Percentiles rank a stretch among this genome's conserved stretches.
Conservation (phyloP, 176 grass and related monocot species). For the Pontederia paniculata region DNA sequence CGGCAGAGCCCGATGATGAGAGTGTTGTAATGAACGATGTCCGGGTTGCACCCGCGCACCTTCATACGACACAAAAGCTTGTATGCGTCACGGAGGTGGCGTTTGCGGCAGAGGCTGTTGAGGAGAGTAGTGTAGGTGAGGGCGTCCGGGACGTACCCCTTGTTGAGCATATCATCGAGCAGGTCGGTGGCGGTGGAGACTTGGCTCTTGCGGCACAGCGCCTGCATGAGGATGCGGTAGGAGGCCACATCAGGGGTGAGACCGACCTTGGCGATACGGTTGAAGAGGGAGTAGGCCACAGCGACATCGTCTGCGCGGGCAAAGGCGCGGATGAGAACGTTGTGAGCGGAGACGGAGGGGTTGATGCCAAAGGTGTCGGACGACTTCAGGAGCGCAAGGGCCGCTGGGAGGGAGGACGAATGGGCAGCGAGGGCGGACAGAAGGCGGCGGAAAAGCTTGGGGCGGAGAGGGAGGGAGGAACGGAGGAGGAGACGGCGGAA, state of each 20-base stretch:
- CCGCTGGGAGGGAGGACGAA: conserved; percentile 32
- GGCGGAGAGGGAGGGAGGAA: conserved; percentile 31
- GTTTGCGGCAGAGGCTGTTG: conserved; percentile 67
- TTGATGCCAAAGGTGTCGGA: conserved; percentile 24
- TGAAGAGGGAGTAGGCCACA: conserved; percentile 49
- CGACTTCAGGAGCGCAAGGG: conserved; percentile 33
- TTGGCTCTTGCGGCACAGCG: conserved; percentile 47
- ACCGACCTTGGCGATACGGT: conserved; percentile 33
- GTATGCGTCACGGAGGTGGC: conserved; percentile 58
- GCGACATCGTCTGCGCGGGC: conserved; percentile 41
- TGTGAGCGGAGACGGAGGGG: conserved; percentile 48
- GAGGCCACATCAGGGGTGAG: conserved; percentile 43
- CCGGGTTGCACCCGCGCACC: conserved; percentile 47
- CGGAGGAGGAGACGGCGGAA: conserved; percentile 27
- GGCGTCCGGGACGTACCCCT: conserved; percentile 45
- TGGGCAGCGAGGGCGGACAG: conserved; percentile 38
- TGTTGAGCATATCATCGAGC: conserved; percentile 78
- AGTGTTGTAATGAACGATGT: conserved; percentile 71
- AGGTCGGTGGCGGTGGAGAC: conserved; percentile 36
- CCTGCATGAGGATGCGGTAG: conserved; percentile 56
- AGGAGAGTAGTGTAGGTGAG: conserved; percentile 52
- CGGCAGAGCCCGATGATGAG: conserved; percentile 58
- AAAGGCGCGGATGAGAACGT: conserved; percentile 58
- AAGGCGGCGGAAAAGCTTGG: conserved; percentile 15
- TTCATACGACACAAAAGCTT: conserved; percentile 70